Evolutionary conservation across 2,329 filamentous ascomycete genomes (phyloP).

Genomic region (Thermoascus crustaceus): DNA sequence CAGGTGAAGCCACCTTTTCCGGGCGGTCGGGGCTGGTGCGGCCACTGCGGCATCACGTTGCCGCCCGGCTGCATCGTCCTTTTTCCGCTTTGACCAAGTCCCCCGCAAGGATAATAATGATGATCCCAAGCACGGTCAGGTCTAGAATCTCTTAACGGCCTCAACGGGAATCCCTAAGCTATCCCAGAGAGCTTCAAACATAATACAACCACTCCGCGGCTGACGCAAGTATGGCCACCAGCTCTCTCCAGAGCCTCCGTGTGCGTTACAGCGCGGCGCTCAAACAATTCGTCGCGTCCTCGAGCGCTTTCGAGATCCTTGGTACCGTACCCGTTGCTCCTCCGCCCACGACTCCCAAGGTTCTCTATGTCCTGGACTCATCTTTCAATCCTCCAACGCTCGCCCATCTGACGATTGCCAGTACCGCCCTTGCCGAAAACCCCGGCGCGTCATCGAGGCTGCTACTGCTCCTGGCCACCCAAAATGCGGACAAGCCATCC

Average conservation of each 20-base stretch:
- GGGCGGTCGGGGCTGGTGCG: too few relatives aligned
- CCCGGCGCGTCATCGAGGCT: conserved; percentile 32
- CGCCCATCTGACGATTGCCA: conserved; percentile 50
- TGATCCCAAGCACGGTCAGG: too few relatives aligned
- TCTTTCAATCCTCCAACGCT: conserved; percentile 59
- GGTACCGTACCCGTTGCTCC: conserved; percentile 17
- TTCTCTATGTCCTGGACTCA: conserved; percentile 57
- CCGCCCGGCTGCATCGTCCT: too few relatives aligned
- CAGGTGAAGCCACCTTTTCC: too few relatives aligned
- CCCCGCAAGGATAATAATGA: too few relatives aligned
- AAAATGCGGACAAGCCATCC: conserved; percentile 57
- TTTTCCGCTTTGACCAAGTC: too few relatives aligned
- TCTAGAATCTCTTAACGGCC: too few relatives aligned
- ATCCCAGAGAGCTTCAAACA: too few relatives aligned
- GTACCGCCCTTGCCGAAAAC: conserved; percentile 42
- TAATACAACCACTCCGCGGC: too few relatives aligned
- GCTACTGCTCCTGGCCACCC: conserved; percentile 53
- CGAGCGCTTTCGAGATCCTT: conserved; percentile 26
- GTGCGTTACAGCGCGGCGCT: conserved; percentile 33
- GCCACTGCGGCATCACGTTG: too few relatives aligned
- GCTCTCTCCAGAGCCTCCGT: conserved; percentile 24
- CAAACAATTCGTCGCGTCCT: conserved; percentile 36
- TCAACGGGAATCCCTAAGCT: too few relatives aligned
- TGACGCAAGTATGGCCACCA: conserved; percentile 9
- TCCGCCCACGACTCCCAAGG: conserved; percentile 14